These are phyloP conservation scores for Macrophomina phaseolina DNA, from an alignment of 2,329 filamentous ascomycete species.

Conservation along the genomic window DNA sequence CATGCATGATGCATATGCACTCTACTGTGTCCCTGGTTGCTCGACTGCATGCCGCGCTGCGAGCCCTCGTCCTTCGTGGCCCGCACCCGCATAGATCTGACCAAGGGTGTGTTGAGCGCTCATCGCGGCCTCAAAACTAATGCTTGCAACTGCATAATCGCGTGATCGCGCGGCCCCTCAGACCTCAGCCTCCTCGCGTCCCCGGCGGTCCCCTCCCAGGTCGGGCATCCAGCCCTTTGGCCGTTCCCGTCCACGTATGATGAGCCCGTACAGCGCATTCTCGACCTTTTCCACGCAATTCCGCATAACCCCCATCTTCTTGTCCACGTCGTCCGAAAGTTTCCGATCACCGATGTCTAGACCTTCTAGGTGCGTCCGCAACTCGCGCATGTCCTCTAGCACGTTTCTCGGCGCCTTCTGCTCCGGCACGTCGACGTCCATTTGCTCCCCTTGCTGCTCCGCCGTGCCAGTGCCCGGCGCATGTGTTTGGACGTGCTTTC, in stretches of 20 bases:
- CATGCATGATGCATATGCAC: conserved; percentile 19
- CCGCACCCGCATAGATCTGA: conserved; percentile 9
- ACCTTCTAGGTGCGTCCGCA: conserved; percentile 78
- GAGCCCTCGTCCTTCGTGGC: not conserved
- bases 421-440: conserved; percentile 44
- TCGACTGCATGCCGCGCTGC: not conserved
- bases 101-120: conserved; percentile 21
- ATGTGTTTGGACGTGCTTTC: conserved; percentile 44
- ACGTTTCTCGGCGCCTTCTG: conserved; percentile 64
- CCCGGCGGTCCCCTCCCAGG: conserved; percentile 53
- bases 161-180: conserved; percentile 29
- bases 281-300: conserved; percentile 94
- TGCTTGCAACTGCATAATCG: conserved; percentile 5
- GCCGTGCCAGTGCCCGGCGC: not conserved
- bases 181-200: conserved; percentile 49
- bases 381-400: conserved; percentile 77
- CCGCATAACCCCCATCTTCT: conserved; percentile 87
- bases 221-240: conserved; percentile 94
- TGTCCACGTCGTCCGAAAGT: conserved; percentile 68
- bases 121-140: conserved; percentile 1
- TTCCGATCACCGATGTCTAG: conserved; percentile 64
- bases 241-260: conserved; percentile 84
- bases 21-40: conserved; percentile 12
- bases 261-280: conserved; percentile 83
- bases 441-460: conserved; percentile 35